A percentile compares a stretch with the other conserved stretches of the same genome.
Conservation (phyloP, 768 basidiomycete genomes). For the Phlebiopsis flavidoalba region DNA sequence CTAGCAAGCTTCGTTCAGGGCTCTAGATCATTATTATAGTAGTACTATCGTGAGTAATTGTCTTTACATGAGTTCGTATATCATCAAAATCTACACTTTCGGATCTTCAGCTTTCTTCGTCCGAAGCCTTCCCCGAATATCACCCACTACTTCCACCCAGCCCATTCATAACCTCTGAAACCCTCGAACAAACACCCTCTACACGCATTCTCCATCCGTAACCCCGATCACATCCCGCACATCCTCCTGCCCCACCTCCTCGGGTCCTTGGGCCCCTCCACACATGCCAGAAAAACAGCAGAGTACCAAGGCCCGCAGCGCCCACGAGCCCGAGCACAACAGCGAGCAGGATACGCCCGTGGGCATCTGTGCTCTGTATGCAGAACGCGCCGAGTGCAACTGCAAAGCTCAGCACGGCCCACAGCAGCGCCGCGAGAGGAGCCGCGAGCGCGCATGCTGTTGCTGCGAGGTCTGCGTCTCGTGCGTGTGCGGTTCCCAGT, state of each 20-base stretch:
- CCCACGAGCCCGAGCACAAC: conserved; percentile 12
- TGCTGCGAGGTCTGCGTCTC: conserved; percentile 15
- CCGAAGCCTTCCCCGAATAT: too few relatives aligned
- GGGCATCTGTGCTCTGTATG: conserved; percentile 10
- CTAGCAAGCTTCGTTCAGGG: too few relatives aligned
- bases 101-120: too few relatives aligned
- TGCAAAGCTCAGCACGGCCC: conserved; percentile 20
- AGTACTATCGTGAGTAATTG: too few relatives aligned
- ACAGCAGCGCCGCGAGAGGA: conserved; percentile 21
- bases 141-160: too few relatives aligned
- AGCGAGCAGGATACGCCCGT: conserved; percentile 10
- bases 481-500: neutral
- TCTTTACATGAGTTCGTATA: neutral
- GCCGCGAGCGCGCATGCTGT: conserved; percentile 21
- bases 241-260: conserved; percentile 7
- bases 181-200: neutral
- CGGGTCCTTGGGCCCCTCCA: conserved; percentile 13
- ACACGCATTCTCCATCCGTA: neutral
- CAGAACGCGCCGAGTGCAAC: conserved; percentile 18
- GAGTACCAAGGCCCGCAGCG: conserved; percentile 7
- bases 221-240: neutral
- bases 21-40: too few relatives aligned
- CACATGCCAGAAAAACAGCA: conserved; percentile 24
- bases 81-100: neutral
- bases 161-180: neutral